Percentiles rank a stretch among this genome's conserved stretches.
phyloP scores from a whole-genome alignment of 139 green algal species.

The Pseudopediastrum boryanum region DNA sequence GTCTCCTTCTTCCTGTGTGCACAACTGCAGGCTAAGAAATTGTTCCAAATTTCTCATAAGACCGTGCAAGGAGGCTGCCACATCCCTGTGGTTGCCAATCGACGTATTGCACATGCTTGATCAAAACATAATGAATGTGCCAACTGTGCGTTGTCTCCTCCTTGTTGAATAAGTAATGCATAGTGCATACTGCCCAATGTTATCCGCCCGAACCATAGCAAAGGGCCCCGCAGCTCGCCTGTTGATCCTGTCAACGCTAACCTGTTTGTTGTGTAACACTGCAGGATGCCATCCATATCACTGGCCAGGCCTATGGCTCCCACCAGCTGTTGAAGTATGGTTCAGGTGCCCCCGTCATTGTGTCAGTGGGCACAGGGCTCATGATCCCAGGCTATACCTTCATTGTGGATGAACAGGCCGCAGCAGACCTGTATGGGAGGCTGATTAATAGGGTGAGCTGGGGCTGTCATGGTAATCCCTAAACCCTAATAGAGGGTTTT shows the following conservation, averaged over 20 bases:
- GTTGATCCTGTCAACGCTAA: neutral
- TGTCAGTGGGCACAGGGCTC: conserved; percentile 49
- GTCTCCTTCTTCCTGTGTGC: no score
- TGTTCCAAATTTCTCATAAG: no score
- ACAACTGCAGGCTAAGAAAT: no score
- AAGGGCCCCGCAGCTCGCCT: neutral
- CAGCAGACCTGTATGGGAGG: conserved; percentile 66
- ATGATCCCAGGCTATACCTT: conserved; percentile 71
- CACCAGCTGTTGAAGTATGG: conserved; percentile 70
- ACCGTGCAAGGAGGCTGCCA: no score
- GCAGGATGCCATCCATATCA: conserved; percentile 33
- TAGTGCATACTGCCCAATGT: neutral
- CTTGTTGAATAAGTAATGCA: no score
- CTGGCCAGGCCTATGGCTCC: conserved; percentile 38
- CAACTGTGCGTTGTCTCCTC: no score
- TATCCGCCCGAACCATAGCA: neutral
- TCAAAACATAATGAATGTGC: no score
- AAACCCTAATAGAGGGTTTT: no score
- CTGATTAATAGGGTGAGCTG: conserved; percentile 63
- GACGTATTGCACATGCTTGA: no score
- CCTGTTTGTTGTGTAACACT: neutral
- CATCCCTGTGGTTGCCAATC: no score
- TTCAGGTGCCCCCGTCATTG: conserved; percentile 57
- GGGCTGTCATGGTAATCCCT: no score
- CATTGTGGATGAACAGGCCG: conserved; percentile 68